Evolutionary conservation across 2,329 filamentous ascomycete species (phyloP), one percentile per base, ranked within the genome.

Genomic region (Neospermospora avenae): DNA sequence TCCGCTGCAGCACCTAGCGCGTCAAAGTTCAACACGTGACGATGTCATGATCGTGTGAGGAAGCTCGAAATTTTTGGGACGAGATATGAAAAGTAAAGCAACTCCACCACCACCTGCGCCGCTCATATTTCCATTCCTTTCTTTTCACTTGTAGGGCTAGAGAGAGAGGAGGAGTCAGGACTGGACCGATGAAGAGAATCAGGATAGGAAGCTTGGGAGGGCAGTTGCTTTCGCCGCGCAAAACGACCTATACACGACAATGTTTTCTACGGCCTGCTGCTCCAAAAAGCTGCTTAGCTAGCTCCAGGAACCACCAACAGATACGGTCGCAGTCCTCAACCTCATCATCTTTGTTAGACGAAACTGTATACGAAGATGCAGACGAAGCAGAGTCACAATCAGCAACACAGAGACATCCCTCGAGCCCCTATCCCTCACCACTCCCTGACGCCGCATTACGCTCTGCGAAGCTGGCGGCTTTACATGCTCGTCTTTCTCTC

Each of bases 381-480:
- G 59, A 46, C 2, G 18, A 35, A 44, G 5, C 35, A 44, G 35
- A 52, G 35, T n/a, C 35, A 37, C 37, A 24, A 4, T 46, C 18
- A 4, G 18, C 53, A 37, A 58, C 76, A 69, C 62, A 72, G 63
- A 80, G 88, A 52, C 48, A 63, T 44, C 46, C 55, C 8, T 49
- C 58, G n/a, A 63, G 54, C 49, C 44, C 49, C 35, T 66, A 61
- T 65, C 89, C 90, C 56, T 93, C 91, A 70, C 91, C 91, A 67
- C 83, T 83, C 57, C 85, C 86, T 66, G 78, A 83, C 69, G 81
- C 81, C 66, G 89, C 91, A 45, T 77, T 81, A 62, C 75, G 80
- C 66, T 98, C 93, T 49, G 87, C 92, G 64, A 98, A 97, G 79
- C 88, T 99, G 69, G 87, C 92, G 65, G 93, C 95, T 66, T 85